These are phyloP conservation scores for Hymenoscyphus scutula DNA, from an alignment of 2,329 filamentous ascomycete genomes.

Conservation along the genomic window DNA sequence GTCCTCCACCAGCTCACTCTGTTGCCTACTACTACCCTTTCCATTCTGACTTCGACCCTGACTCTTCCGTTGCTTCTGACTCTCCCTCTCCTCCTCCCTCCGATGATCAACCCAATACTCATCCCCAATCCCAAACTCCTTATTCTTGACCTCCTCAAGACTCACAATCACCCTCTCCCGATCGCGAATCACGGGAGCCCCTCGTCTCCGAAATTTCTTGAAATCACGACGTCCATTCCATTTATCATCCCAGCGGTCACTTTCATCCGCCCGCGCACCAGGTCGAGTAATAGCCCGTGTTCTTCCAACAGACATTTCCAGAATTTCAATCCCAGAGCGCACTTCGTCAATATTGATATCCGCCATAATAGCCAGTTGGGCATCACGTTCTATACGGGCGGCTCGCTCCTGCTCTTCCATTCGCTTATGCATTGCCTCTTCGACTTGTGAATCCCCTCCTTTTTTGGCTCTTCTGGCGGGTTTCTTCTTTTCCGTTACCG, in stretches of 20 bases:
- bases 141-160: slow-evolving; percentile 59
- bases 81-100: too few species aligned
- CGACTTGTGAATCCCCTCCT: slow-evolving; percentile 62
- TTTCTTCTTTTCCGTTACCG: neutral
- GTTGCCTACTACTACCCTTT: slow-evolving; percentile 32
- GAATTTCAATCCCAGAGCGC: slow-evolving; percentile 70
- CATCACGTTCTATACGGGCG: slow-evolving; percentile 52
- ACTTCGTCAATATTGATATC: slow-evolving; percentile 70
- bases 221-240: slow-evolving; percentile 98
- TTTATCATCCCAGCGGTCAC: slow-evolving; percentile 74
- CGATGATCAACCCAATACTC: slow-evolving; percentile 49
- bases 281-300: slow-evolving; percentile 32
- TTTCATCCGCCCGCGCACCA: slow-evolving; percentile 38
- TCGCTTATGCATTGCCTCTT: slow-evolving; percentile 61
- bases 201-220: slow-evolving; percentile 74
- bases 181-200: slow-evolving; percentile 42
- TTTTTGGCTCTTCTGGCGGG: slow-evolving; percentile 42
- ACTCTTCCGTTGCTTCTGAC: slow-evolving; percentile 36
- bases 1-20: slow-evolving; percentile 13
- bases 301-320: slow-evolving; percentile 66
- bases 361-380: slow-evolving; percentile 55
- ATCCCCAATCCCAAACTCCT: slow-evolving; percentile 57
- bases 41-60: slow-evolving; percentile 33
- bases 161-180: slow-evolving; percentile 50
- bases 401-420: slow-evolving; percentile 63